These are phyloP conservation scores for Tylopilus felleus DNA, from an alignment of 768 basidiomycete genomes.

Conservation along the genomic window DNA sequence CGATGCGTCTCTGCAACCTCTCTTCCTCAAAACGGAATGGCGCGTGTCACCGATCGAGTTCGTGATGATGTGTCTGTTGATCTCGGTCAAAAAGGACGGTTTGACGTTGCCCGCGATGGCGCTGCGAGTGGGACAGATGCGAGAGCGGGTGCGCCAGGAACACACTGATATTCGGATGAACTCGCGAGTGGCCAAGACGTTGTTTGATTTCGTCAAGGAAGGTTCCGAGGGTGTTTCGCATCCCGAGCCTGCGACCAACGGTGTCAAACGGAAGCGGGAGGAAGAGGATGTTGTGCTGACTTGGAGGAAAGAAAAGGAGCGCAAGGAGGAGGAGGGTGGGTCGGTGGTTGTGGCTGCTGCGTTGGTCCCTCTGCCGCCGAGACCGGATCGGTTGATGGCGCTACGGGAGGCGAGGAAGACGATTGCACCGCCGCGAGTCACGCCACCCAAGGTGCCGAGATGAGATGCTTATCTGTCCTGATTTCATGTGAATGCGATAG, in stretches of 20 bases:
- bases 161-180: slow-evolving; percentile 72
- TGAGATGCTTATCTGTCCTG: background rate
- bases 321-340: slow-evolving; percentile 2
- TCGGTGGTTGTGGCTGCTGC: background rate
- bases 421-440: slow-evolving; percentile 15
- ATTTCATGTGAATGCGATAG: no score
- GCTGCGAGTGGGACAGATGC: slow-evolving; percentile 47
- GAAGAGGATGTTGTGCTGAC: slow-evolving; percentile 9
- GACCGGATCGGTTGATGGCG: slow-evolving; percentile 17
- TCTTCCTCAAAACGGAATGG: slow-evolving; percentile 39
- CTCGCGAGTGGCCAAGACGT: slow-evolving; percentile 47
- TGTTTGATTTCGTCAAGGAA: slow-evolving; percentile 50
- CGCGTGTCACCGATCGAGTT: slow-evolving; percentile 72
- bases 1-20: slow-evolving; percentile 31
- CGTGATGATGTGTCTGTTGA: slow-evolving; percentile 51
- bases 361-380: slow-evolving; percentile 12
- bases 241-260: background rate
- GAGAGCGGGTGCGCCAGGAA: slow-evolving; percentile 46
- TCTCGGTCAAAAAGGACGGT: slow-evolving; percentile 45
- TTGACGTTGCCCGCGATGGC: slow-evolving; percentile 41
- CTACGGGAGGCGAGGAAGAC: slow-evolving; percentile 18
- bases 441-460: slow-evolving; percentile 2
- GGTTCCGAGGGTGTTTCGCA: background rate
- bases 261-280: slow-evolving; percentile 27
- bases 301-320: slow-evolving; percentile 16